phyloP scores from a whole-genome alignment of 768 basidiomycete genomes.

The Hypholoma fasciculare region DNA sequence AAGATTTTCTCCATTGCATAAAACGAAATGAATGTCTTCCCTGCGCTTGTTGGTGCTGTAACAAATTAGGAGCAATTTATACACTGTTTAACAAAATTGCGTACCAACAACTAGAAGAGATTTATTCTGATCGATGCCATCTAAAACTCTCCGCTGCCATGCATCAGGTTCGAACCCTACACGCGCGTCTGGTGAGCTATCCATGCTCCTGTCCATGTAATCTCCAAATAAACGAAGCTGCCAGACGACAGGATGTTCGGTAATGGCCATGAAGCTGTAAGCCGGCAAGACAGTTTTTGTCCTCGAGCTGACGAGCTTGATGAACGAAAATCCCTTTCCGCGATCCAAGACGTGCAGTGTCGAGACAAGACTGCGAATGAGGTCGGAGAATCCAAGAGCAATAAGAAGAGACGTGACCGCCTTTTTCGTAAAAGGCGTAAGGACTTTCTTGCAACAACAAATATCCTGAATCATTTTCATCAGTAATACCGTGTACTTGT shows the following conservation, averaged over 20 bases:
- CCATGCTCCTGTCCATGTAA: constrained; percentile 74
- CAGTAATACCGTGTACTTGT: constrained; percentile 45
- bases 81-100: constrained; percentile 15
- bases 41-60: constrained; percentile 68
- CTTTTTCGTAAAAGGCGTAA: constrained; percentile 35
- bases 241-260: constrained; percentile 60
- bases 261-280: constrained; percentile 54
- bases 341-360: constrained; percentile 21
- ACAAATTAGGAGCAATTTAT: not conserved
- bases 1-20: constrained; percentile 77
- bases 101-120: constrained; percentile 69
- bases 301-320: constrained; percentile 53
- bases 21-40: constrained; percentile 77
- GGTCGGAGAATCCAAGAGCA: constrained; percentile 48
- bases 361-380: constrained; percentile 25
- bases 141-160: constrained; percentile 70
- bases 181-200: constrained; percentile 53
- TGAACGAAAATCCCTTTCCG: constrained; percentile 49
- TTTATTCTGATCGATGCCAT: constrained; percentile 56
- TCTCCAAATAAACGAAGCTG: constrained; percentile 71
- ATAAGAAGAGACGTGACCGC: constrained; percentile 40
- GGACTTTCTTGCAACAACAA: constrained; percentile 29
- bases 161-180: constrained; percentile 68
- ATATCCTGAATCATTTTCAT: constrained; percentile 51
- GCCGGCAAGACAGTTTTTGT: constrained; percentile 23